phyloP scores from a whole-genome alignment of 352 stramenopile genomes.

The Globisporangium irregulare region DNA sequence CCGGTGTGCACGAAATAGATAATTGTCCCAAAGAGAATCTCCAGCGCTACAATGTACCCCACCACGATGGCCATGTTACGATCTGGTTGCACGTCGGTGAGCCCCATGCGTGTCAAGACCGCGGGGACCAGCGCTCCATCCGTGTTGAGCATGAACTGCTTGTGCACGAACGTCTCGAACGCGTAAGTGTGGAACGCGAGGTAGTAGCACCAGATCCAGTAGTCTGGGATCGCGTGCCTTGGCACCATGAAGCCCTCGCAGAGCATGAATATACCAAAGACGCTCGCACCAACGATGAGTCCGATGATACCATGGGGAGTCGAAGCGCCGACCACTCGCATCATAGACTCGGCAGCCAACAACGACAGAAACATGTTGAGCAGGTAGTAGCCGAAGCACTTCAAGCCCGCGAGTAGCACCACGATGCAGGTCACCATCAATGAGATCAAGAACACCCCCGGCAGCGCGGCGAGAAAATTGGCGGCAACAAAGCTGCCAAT shows the following conservation, averaged over 20 bases:
- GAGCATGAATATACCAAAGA: conserved; percentile 88
- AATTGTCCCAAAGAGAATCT: conserved; percentile 50
- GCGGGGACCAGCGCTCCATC: conserved; percentile 6
- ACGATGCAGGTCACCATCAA: conserved; percentile 50
- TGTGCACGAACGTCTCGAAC: conserved; percentile 85
- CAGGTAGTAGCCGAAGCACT: conserved; percentile 61
- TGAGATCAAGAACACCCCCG: conserved; percentile 59
- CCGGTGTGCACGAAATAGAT: conserved; percentile 57
- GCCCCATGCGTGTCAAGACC: conserved; percentile 33
- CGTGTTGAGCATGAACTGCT: conserved; percentile 48
- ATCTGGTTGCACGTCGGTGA: conserved; percentile 35
- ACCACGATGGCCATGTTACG: conserved; percentile 60
- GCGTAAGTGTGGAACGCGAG: conserved; percentile 86
- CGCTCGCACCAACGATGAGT: conserved; percentile 70
- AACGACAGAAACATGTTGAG: conserved; percentile 78
- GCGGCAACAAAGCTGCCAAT: conserved; percentile 71
- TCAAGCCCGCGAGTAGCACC: conserved; percentile 42
- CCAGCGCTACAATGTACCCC: conserved; percentile 39
- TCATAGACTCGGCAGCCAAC: conserved; percentile 73
- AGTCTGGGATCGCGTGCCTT: conserved; percentile 51
- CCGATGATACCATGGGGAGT: conserved; percentile 87
- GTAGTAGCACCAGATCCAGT: conserved; percentile 86
- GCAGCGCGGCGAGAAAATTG: conserved; percentile 64
- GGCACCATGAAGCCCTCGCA: conserved; percentile 87
- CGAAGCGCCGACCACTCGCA: conserved; percentile 69